Conservation (phyloP, 306 rosid species). For the Lupinus albus region DNA sequence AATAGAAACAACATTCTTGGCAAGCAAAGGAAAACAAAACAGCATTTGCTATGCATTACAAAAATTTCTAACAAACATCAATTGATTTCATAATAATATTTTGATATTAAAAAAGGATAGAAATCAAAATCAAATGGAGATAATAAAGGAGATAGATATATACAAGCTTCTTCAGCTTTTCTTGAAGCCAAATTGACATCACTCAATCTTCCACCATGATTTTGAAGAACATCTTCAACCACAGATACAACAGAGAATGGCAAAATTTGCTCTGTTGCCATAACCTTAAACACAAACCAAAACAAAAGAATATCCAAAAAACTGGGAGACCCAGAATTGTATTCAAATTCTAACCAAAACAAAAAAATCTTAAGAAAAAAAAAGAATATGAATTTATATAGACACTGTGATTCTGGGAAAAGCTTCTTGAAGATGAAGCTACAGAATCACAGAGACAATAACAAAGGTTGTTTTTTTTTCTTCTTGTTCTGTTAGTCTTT, state of each 20-base stretch:
- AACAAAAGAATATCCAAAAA: not conserved
- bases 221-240: constrained; percentile 79
- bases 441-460: constrained; percentile 21
- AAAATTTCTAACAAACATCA: not conserved
- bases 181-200: constrained; percentile 59
- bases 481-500: constrained; percentile 23
- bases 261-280: constrained; percentile 63
- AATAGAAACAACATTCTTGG: constrained; percentile 3
- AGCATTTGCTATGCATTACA: constrained; percentile 3
- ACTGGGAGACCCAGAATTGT: constrained; percentile 18
- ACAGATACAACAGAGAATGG: constrained; percentile 73
- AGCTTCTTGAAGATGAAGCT: constrained; percentile 3
- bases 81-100: constrained; percentile 20
- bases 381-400: constrained; percentile 39
- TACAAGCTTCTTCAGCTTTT: constrained; percentile 81
- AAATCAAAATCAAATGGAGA: not conserved
- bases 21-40: not conserved
- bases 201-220: constrained; percentile 44
- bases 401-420: constrained; percentile 34
- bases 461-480: constrained; percentile 32
- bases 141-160: not conserved
- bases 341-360: constrained; percentile 36
- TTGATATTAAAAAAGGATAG: not conserved
- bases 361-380: not conserved
- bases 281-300: constrained; percentile 35